phyloP scores from a whole-genome alignment of 2,329 filamentous ascomycete genomes.

The Leptodontidium sp. region DNA sequence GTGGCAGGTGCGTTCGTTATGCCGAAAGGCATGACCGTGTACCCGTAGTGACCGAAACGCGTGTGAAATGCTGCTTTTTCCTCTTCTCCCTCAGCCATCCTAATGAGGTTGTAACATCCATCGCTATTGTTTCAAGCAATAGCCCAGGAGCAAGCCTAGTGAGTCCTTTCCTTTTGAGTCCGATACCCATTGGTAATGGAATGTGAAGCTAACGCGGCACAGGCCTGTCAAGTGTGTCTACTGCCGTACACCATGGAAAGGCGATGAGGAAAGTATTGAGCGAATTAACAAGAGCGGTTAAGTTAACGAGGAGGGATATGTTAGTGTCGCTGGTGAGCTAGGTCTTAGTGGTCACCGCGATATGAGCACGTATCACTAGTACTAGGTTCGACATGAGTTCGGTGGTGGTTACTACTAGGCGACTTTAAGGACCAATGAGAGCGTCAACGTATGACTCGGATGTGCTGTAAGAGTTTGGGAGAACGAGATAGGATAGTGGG shows the following conservation, averaged over 20 bases:
- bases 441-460: neutral
- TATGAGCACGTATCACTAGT: constrained; percentile 47
- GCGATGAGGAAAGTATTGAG: constrained; percentile 52
- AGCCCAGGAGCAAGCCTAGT: constrained; percentile 57
- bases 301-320: constrained; percentile 61
- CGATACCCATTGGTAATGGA: neutral
- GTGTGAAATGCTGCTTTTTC: too few species aligned
- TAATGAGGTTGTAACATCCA: constrained; percentile 55
- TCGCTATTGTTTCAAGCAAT: constrained; percentile 61
- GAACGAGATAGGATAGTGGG: neutral
- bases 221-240: constrained; percentile 64
- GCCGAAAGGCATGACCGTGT: too few species aligned
- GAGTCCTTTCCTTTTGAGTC: constrained; percentile 21
- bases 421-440: neutral
- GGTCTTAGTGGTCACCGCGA: constrained; percentile 62
- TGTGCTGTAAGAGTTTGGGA: neutral
- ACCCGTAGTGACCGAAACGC: too few species aligned
- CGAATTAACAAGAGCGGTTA: constrained; percentile 54
- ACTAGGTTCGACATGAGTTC: constrained; percentile 35
- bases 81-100: too few species aligned
- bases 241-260: constrained; percentile 65
- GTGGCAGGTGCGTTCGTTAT: too few species aligned
- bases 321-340: constrained; percentile 68
- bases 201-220: constrained; percentile 32
- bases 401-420: constrained; percentile 22